Evolutionary conservation across 2,329 filamentous ascomycete genomes (phyloP).

Genomic region (Acephala macrosclerotiorum): DNA sequence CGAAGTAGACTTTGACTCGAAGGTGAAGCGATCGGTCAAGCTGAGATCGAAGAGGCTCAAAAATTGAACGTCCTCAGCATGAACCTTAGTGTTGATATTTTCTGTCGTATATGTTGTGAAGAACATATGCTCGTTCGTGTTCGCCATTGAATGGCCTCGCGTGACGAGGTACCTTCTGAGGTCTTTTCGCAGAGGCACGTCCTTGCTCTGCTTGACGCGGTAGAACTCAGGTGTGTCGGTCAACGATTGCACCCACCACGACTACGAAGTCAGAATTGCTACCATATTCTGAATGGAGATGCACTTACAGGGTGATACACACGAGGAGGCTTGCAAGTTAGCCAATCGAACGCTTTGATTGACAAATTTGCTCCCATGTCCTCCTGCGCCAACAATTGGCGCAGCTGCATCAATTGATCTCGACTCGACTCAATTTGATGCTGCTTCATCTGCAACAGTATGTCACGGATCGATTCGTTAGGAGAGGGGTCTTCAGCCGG

Average conservation of each 20-base stretch:
- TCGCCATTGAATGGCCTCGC: background rate
- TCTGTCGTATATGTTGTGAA: conserved; percentile 15
- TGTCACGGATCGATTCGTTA: conserved; percentile 23
- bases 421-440: conserved; percentile 23
- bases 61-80: conserved; percentile 21
- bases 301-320: conserved; percentile 21
- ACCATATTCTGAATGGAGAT: no score
- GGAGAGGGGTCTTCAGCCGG: conserved; percentile 5
- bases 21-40: conserved; percentile 17
- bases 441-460: conserved; percentile 29
- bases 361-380: conserved; percentile 15
- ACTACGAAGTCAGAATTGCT: conserved; percentile 2
- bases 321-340: conserved; percentile 23
- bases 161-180: conserved; percentile 17
- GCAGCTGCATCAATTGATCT: conserved; percentile 25
- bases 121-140: conserved; percentile 8
- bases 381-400: conserved; percentile 24
- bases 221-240: conserved; percentile 24
- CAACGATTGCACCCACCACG: conserved; percentile 29
- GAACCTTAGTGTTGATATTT: conserved; percentile 19
- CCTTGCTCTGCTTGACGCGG: conserved; percentile 24
- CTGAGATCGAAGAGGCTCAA: conserved; percentile 23
- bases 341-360: conserved; percentile 28
- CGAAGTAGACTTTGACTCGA: conserved; percentile 15
- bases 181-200: conserved; percentile 22